Evolutionary conservation across 495 filamentous ascomycete genomes (phyloP).

Genomic region (Talaromyces stipitatus): DNA sequence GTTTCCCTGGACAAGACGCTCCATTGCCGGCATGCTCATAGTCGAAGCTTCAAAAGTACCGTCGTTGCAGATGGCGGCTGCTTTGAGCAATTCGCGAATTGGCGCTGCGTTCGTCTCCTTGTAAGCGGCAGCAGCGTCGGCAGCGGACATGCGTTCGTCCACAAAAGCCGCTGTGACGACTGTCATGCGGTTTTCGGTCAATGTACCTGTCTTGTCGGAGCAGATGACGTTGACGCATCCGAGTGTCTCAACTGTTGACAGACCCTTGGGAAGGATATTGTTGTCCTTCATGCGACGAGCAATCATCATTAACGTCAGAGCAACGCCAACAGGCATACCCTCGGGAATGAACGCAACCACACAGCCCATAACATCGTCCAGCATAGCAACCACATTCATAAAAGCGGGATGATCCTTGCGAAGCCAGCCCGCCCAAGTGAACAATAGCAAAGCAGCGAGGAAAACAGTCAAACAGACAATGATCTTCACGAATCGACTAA

Average conservation of each 20-base stretch:
- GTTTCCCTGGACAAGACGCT: conserved; percentile 56
- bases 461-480: conserved; percentile 48
- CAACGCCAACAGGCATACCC: conserved; percentile 57
- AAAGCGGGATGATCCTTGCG: conserved; percentile 47
- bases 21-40: conserved; percentile 35
- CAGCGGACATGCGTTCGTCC: not conserved
- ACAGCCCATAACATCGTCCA: conserved; percentile 55
- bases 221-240: conserved; percentile 61
- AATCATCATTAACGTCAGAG: conserved; percentile 46
- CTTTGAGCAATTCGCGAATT: conserved; percentile 38
- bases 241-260: conserved; percentile 63
- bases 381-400: conserved; percentile 57
- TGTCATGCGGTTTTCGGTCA: conserved; percentile 58
- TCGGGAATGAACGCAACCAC: conserved; percentile 66
- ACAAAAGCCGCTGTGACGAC: conserved; percentile 24
- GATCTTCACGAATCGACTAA: conserved; percentile 55
- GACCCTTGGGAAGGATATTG: conserved; percentile 56
- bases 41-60: conserved; percentile 57
- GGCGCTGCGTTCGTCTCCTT: conserved; percentile 11
- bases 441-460: conserved; percentile 45
- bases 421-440: conserved; percentile 58
- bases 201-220: conserved; percentile 63
- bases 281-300: conserved; percentile 56
- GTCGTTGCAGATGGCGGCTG: conserved; percentile 58
- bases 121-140: not conserved